phyloP scores from a whole-genome alignment of 805 yeast species.

The Middelhovenomyces tepae region DNA sequence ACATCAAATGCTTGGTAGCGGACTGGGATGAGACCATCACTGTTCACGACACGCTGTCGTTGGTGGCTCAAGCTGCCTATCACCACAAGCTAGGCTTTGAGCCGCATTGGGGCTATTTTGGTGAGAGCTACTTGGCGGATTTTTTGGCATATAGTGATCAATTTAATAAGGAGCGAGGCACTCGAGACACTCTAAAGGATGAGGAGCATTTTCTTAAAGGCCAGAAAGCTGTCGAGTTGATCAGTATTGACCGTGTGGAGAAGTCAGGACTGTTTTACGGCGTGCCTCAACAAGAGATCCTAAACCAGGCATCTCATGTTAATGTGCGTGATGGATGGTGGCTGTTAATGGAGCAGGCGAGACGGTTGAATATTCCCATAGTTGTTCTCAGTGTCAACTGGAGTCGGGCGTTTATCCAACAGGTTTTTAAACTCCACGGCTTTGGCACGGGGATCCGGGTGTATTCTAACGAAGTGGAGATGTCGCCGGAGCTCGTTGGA shows the following conservation, averaged over 20 bases:
- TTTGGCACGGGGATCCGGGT: slow-evolving; percentile 24
- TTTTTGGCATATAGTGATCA: slow-evolving; percentile 26
- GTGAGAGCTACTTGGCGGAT: slow-evolving; percentile 33
- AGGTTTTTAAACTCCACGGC: slow-evolving; percentile 22
- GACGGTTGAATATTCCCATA: slow-evolving; percentile 27
- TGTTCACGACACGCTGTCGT: slow-evolving; percentile 41
- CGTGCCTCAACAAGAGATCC: slow-evolving; percentile 27
- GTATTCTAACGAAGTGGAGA: slow-evolving; percentile 44
- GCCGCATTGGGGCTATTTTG: slow-evolving; percentile 37
- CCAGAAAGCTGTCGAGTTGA: slow-evolving; percentile 37
- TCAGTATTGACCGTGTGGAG: slow-evolving; percentile 39
- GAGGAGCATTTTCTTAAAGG: slow-evolving; percentile 42
- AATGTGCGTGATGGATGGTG: slow-evolving; percentile 34
- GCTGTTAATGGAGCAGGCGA: slow-evolving; percentile 26
- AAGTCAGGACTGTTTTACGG: slow-evolving; percentile 35
- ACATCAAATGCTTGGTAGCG: slow-evolving; percentile 29
- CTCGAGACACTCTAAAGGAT: slow-evolving; percentile 28
- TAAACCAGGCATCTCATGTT: slow-evolving; percentile 31
- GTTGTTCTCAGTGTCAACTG: slow-evolving; percentile 53
- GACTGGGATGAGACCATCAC: slow-evolving; percentile 70
- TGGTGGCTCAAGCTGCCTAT: slow-evolving; percentile 44
- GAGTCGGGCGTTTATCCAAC: slow-evolving; percentile 42
- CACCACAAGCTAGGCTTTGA: slow-evolving; percentile 28
- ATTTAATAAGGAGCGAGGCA: slow-evolving; percentile 19
- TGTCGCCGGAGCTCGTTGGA: slow-evolving; percentile 22